Conservation (phyloP, 805 yeast species). For the Helenozyma baotianmanensis region DNA sequence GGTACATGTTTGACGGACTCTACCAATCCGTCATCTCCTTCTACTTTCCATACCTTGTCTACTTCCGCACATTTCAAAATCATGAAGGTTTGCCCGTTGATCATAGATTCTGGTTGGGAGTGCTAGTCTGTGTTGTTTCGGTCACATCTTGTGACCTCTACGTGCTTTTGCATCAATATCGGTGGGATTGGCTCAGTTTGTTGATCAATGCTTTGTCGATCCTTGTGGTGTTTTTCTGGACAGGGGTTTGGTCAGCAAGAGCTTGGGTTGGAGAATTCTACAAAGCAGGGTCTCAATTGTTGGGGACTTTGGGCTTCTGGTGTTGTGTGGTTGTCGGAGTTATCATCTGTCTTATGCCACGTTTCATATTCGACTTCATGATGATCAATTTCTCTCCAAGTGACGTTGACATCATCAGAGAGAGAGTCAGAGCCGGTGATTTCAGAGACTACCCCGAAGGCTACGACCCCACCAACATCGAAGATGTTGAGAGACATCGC, state of each 20-base stretch:
- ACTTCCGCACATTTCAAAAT: conserved; percentile 28
- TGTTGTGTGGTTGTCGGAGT: conserved; percentile 54
- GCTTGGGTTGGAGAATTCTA: conserved; percentile 54
- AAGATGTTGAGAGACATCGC: conserved; percentile 38
- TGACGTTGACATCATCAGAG: conserved; percentile 71
- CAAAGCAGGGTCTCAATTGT: conserved; percentile 57
- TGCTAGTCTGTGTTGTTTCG: conserved; percentile 53
- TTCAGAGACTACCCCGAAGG: conserved; percentile 46
- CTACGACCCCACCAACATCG: conserved; percentile 50
- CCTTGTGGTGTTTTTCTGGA: conserved; percentile 64
- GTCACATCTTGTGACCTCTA: conserved; percentile 63
- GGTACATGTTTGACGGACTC: conserved; percentile 73
- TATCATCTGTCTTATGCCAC: conserved; percentile 54
- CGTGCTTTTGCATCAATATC: conserved; percentile 60
- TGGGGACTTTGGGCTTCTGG: conserved; percentile 66
- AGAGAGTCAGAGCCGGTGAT: conserved; percentile 49
- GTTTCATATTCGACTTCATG: conserved; percentile 48
- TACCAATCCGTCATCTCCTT: conserved; percentile 71
- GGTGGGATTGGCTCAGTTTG: conserved; percentile 75
- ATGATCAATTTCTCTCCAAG: conserved; percentile 52
- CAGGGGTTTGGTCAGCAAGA: conserved; percentile 69
- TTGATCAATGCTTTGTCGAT: conserved; percentile 51
- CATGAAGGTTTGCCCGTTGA: conserved; percentile 56
- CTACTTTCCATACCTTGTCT: conserved; percentile 64
- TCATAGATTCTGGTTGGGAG: conserved; percentile 71